Evolutionary conservation across 2,329 filamentous ascomycete species (phyloP).

Genomic region (Biscogniauxia sp.): DNA sequence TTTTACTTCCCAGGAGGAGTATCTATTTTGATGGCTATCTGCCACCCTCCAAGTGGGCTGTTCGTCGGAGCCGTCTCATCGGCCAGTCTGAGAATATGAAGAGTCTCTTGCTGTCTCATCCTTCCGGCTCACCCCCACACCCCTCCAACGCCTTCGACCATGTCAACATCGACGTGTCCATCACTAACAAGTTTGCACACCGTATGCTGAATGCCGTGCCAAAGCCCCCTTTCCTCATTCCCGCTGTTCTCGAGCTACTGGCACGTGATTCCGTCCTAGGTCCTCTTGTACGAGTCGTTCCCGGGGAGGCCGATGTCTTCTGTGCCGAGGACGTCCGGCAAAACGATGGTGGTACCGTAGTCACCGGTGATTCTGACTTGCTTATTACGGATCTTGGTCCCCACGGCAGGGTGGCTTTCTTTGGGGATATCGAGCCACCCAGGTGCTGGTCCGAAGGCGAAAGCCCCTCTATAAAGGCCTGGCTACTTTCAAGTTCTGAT

Average conservation of each 20-base stretch:
- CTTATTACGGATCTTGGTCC: slow-evolving; percentile 68
- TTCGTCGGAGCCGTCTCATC: slow-evolving; percentile 60
- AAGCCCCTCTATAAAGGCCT: slow-evolving; percentile 21
- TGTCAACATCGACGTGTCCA: slow-evolving; percentile 11
- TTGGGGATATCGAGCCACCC: slow-evolving; percentile 56
- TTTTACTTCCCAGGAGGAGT: slow-evolving; percentile 46
- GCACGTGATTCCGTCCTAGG: slow-evolving; percentile 33
- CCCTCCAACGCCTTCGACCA: slow-evolving; percentile 14
- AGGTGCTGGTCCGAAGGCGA: slow-evolving; percentile 13
- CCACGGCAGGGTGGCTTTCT: slow-evolving; percentile 62
- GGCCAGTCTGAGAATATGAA: slow-evolving; percentile 56
- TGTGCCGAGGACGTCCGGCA: slow-evolving; percentile 66
- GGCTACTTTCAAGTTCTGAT: slow-evolving; percentile 35
- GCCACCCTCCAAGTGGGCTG: slow-evolving; percentile 62
- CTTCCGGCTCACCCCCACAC: slow-evolving; percentile 24
- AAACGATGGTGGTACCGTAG: slow-evolving; percentile 53
- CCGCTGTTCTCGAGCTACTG: slow-evolving; percentile 72
- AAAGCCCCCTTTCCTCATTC: slow-evolving; percentile 68
- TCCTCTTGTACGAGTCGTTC: slow-evolving; percentile 56
- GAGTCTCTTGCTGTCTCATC: slow-evolving; percentile 40
- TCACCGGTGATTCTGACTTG: slow-evolving; percentile 88
- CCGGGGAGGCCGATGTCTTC: slow-evolving; percentile 81
- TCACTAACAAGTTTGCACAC: slow-evolving; percentile 3
- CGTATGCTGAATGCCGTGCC: slow-evolving; percentile 26
- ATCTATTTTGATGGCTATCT: slow-evolving; percentile 88